Evolutionary conservation across 306 rosid species (phyloP), one percentile per base, ranked within the genome.

Genomic region (Begonia loranthoides): DNA sequence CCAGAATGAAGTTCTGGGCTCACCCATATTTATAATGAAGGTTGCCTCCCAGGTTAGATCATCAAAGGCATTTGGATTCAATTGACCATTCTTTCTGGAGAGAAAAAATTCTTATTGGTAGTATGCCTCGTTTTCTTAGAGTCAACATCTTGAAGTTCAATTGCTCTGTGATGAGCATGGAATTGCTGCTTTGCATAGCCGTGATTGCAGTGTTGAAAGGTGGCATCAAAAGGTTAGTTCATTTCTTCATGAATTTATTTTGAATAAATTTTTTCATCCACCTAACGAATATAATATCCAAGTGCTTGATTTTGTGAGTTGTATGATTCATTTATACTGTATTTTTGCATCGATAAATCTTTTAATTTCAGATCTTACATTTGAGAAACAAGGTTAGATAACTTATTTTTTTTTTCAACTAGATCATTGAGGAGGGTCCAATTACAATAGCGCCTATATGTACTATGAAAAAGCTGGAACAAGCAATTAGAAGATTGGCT

Each of bases 371-470:
- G 22, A 19, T 19, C 22, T n/a, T 69, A 49, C 66, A 15, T 33
- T 12, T 9, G 58, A 55, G 52, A 60, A 24, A 36, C 51, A 61
- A 6, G 50, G 68, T 33, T 15, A 12, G 33, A 36, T 50, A 50
- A 50, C 46, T 50, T 49, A 17, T 12, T 55, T 44, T 63, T 51
- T 39, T 38, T 70, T 62, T 67, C 55, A 8, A 61, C 65, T 75
- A 92, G 99, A 92, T 92, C 60, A 86, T 92, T 55, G 99, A 92
- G 66, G 99, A 92, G 80, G 99, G 99, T 67, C 99, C 99, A 12
- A 92, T 92, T 54, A 92, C 96, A 1, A 78, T 92, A 54, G 99
- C 99, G 56, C 87, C 99, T 54, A 51, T 44, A 41, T 82, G 61
- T 62, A 86, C 96, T 0, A 92, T 92, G 58, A 83, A 83, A 79